Evolutionary conservation across 2,329 filamentous ascomycete species (phyloP).

Genomic region (Nemania sp.): DNA sequence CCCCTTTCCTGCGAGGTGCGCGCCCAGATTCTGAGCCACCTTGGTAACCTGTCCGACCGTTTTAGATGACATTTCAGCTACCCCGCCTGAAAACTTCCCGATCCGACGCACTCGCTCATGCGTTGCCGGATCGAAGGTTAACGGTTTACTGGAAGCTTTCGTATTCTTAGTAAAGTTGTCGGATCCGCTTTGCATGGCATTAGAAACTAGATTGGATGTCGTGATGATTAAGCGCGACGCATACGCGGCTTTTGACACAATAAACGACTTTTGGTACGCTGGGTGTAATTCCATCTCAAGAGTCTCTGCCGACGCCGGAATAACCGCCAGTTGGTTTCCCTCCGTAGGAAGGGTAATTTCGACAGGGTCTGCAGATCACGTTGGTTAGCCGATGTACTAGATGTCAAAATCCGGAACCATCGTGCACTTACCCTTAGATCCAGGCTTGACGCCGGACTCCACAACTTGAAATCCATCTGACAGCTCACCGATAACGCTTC

Average conservation of each 20-base stretch:
- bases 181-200: constrained; percentile 80
- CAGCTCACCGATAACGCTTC: constrained; percentile 92
- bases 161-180: constrained; percentile 84
- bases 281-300: constrained; percentile 84
- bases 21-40: constrained; percentile 91
- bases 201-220: constrained; percentile 82
- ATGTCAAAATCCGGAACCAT: neutral
- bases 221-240: constrained; percentile 95
- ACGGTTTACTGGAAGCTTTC: constrained; percentile 80
- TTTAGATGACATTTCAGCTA: constrained; percentile 83
- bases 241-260: constrained; percentile 87
- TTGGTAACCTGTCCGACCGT: constrained; percentile 87
- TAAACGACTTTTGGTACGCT: constrained; percentile 86
- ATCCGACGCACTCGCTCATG: constrained; percentile 89
- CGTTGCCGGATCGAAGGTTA: constrained; percentile 88
- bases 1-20: constrained; percentile 75
- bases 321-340: constrained; percentile 73
- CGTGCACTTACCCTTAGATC: constrained; percentile 82
- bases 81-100: constrained; percentile 83
- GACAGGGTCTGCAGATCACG: constrained; percentile 72
- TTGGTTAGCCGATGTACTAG: constrained; percentile 29
- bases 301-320: constrained; percentile 76
- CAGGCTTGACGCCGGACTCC: constrained; percentile 82
- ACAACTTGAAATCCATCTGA: constrained; percentile 83
- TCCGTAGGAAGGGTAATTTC: constrained; percentile 80